Base-by-base conservation (phyloP, 176 grass and related monocot genomes). In the Thinopyrum elongatum region DNA sequence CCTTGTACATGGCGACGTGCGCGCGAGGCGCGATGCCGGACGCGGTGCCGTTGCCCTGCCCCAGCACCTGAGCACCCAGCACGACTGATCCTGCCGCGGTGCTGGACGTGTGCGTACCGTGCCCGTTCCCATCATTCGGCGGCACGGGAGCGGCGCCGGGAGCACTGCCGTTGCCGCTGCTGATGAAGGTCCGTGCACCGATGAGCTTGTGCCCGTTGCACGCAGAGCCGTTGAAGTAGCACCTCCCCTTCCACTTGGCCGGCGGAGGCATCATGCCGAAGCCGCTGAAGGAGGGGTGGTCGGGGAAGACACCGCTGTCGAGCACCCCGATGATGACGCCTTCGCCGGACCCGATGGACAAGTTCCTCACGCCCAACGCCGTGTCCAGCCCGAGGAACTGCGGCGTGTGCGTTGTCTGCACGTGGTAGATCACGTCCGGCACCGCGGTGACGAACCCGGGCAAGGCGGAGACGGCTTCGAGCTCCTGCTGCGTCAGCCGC, bases 281-380 rank as follows among this genome's bases (percentile, higher is more conserved):
- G 60, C 38, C 60, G 78, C 26, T 17, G 61, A 80, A 65, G 15
- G 78, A 80, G 10, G 78, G 75, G 29, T 68, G 49, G 63, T 68
- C 8, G 10, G 87, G 79, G 21, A 53, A 83, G 65, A 92, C 79
- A 9, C 90, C 90, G 15, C 29, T 74, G 66, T 91, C 85, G 4
- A 91, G 74, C 73, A 90, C 51, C 2, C 79, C 89, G 51, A 90
- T 80, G 64, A 91, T 87, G 46, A 80, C 65, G 49, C 89, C 85
- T 21, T 36, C 27, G 35, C 55, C 77, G 19, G 8, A 65, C 0
- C 35, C 33, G 14, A 44, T 1, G 21, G n/a, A 26, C 11, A 42
- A 38, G 70, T 44, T 73, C 38, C 70, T 73, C 11, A 0, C 6
- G 2, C 38, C 70, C 22, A 42, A 5, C n/a, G 2, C 1, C 70